A percentile compares a stretch with the other conserved stretches of the same genome.
These are phyloP conservation scores for Castanopsis chinensis DNA, from an alignment of 306 rosid genomes.

Conservation along the genomic window DNA sequence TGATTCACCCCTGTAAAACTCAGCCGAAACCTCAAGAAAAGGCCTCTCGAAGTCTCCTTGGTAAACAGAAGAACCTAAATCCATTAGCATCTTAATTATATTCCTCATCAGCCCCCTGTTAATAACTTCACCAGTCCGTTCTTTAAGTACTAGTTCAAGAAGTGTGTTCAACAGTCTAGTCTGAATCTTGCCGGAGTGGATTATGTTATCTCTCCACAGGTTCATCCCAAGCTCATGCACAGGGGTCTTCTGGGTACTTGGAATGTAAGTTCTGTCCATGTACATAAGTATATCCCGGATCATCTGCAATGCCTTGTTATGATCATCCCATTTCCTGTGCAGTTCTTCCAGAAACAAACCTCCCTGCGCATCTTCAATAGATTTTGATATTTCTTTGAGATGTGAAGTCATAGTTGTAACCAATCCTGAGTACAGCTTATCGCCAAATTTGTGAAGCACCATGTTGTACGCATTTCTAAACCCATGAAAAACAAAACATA, in stretches of 20 bases:
- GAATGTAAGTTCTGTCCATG: slow-evolving; percentile 93
- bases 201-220: slow-evolving; percentile 80
- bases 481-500: slow-evolving; percentile 27
- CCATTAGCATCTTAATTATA: slow-evolving; percentile 73
- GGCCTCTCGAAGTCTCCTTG: slow-evolving; percentile 66
- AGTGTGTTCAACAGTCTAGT: slow-evolving; percentile 55
- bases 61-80: slow-evolving; percentile 72
- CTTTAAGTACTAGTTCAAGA: slow-evolving; percentile 59
- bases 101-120: slow-evolving; percentile 69
- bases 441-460: slow-evolving; percentile 98
- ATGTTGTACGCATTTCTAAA: slow-evolving; percentile 90
- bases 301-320: slow-evolving; percentile 74
- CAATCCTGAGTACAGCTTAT: slow-evolving; percentile 78
- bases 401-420: slow-evolving; percentile 70
- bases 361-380: slow-evolving; percentile 72
- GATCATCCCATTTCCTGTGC: slow-evolving; percentile 80
- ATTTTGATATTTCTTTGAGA: slow-evolving; percentile 65
- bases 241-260: slow-evolving; percentile 54
- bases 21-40: slow-evolving; percentile 70
- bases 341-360: slow-evolving; percentile 72
- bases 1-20: slow-evolving; percentile 69
- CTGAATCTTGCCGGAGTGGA: slow-evolving; percentile 64
- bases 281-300: slow-evolving; percentile 83
- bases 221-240: slow-evolving; percentile 79
- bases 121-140: slow-evolving; percentile 74